phyloP scores from a whole-genome alignment of 768 basidiomycete species.

The Xerocomellus intermedius region DNA sequence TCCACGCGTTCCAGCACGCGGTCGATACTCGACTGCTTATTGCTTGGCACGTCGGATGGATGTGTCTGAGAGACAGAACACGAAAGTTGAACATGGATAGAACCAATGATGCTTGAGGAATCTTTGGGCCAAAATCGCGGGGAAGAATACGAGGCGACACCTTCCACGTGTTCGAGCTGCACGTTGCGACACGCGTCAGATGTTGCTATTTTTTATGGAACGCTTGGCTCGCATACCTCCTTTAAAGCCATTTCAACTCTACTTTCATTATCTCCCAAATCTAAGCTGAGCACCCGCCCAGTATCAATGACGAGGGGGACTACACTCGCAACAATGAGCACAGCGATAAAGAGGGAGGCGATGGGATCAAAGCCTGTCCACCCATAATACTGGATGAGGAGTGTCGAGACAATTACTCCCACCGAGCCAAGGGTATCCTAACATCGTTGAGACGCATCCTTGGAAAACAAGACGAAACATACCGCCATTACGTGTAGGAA shows the following conservation, averaged over 20 bases:
- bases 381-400: conserved; percentile 93
- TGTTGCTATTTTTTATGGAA: neutral
- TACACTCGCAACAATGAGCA: conserved; percentile 93
- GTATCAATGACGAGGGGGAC: conserved; percentile 94
- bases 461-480: conserved; percentile 26
- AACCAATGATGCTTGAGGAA: conserved; percentile 78
- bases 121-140: conserved; percentile 98
- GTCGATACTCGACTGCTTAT: conserved; percentile 39
- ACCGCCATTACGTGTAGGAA: conserved; percentile 97
- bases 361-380: conserved; percentile 99
- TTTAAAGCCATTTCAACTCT: conserved; percentile 56
- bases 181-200: neutral
- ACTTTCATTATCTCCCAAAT: conserved; percentile 64
- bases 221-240: conserved; percentile 47
- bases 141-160: conserved; percentile 73
- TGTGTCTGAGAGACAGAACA: conserved; percentile 59
- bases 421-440: conserved; percentile 96
- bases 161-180: conserved; percentile 74
- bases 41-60: conserved; percentile 39
- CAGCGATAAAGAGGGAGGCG: conserved; percentile 93
- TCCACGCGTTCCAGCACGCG: conserved; percentile 77
- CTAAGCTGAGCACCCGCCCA: conserved; percentile 82
- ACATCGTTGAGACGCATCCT: conserved; percentile 7
- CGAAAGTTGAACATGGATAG: conserved; percentile 87
- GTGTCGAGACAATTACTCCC: conserved; percentile 95